A percentile compares a stretch with the other conserved stretches of the same genome.
phyloP scores from a whole-genome alignment of 2,329 filamentous ascomycete genomes.

The Moelleriella libera region DNA sequence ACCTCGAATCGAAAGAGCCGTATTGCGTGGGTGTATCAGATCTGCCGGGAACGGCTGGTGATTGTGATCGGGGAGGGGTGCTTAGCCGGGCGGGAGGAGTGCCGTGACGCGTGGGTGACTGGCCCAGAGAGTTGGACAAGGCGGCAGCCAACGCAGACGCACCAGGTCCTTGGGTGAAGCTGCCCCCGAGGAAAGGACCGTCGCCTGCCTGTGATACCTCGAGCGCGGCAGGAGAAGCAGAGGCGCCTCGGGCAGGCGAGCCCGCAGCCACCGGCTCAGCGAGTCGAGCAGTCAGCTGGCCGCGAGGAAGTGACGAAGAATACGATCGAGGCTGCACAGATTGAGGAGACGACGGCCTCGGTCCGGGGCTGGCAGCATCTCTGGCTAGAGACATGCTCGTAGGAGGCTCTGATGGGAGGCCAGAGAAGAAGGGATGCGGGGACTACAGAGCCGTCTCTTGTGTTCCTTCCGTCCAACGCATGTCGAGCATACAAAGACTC shows the following conservation, averaged over 20 bases:
- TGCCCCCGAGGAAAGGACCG: slow-evolving; percentile 52
- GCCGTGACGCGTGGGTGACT: slow-evolving; percentile 55
- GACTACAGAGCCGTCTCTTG: not conserved
- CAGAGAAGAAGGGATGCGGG: not conserved
- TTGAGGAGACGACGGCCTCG: slow-evolving; percentile 31
- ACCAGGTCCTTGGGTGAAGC: slow-evolving; percentile 57
- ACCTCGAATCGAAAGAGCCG: slow-evolving; percentile 68
- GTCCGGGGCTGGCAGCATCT: slow-evolving; percentile 21
- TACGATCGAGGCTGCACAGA: slow-evolving; percentile 30
- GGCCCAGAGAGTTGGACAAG: slow-evolving; percentile 60
- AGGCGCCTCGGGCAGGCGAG: slow-evolving; percentile 20
- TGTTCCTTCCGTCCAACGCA: not conserved
- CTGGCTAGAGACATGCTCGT: slow-evolving; percentile 21
- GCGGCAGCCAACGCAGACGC: slow-evolving; percentile 81
- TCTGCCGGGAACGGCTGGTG: slow-evolving; percentile 18
- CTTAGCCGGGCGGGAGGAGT: slow-evolving; percentile 45
- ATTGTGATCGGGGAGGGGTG: slow-evolving; percentile 36
- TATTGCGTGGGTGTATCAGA: slow-evolving; percentile 56
- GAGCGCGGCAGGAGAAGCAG: slow-evolving; percentile 13
- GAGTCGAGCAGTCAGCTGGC: slow-evolving; percentile 45
- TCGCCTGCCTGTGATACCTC: slow-evolving; percentile 22
- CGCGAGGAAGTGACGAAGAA: slow-evolving; percentile 40
- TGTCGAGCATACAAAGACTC: no score
- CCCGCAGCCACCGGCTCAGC: slow-evolving; percentile 38
- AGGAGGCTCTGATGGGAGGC: not conserved